These are phyloP conservation scores for Aaosphaeria pasadenensis DNA, from an alignment of 2,329 filamentous ascomycete genomes.

Conservation along the genomic window DNA sequence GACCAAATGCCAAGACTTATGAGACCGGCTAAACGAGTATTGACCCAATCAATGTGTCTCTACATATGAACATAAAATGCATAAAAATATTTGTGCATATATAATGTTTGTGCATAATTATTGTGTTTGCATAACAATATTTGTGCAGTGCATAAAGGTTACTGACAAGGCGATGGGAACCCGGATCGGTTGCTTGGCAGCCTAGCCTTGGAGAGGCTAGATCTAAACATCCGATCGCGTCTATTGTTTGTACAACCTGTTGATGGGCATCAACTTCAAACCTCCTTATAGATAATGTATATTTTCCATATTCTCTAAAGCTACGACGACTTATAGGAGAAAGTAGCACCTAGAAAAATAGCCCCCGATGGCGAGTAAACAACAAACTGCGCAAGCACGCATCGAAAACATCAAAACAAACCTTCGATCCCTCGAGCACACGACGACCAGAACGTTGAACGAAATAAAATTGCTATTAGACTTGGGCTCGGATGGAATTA, in stretches of 20 bases:
- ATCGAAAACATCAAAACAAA: constrained; percentile 49
- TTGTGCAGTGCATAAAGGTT: no score
- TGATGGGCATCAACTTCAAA: constrained; percentile 47
- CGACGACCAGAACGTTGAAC: constrained; percentile 45
- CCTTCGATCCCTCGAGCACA: constrained; percentile 47
- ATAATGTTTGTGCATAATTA: no score
- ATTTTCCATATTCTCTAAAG: constrained; percentile 20
- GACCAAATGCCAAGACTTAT: no score
- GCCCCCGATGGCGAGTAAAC: constrained; percentile 24
- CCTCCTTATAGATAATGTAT: constrained; percentile 23
- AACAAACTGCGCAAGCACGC: constrained; percentile 40
- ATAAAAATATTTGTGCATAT: no score
- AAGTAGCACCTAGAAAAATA: no score
- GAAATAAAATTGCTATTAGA: constrained; percentile 47
- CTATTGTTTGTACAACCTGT: constrained; percentile 25
- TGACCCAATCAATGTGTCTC: no score
- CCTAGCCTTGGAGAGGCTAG: constrained; percentile 2
- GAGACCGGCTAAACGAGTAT: no score
- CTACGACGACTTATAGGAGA: no score
- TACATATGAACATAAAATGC: no score
- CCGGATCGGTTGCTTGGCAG: constrained; percentile 26
- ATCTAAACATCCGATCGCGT: background rate
- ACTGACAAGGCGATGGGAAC: no score
- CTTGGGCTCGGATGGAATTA: constrained; percentile 29
- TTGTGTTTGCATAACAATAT: no score